Conservation (phyloP, 2,329 filamentous ascomycete genomes). For the Herpotrichia juniperi region DNA sequence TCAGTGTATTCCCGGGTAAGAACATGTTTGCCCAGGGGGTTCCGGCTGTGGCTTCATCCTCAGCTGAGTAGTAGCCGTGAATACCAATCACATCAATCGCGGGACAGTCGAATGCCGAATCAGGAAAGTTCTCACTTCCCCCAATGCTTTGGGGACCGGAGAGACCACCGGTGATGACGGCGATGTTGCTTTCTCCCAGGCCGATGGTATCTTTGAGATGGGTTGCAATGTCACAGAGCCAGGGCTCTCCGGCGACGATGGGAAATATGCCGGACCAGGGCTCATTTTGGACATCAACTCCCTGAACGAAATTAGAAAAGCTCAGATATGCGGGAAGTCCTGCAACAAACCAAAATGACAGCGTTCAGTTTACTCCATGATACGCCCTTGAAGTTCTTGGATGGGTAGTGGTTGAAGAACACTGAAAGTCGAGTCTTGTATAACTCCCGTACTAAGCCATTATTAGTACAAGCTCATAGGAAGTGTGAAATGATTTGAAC, state of each 20-base stretch:
- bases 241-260: constrained; percentile 40
- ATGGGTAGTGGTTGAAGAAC: constrained; percentile 43
- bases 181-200: constrained; percentile 35
- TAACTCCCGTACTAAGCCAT: constrained; percentile 21
- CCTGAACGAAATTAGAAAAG: constrained; percentile 20
- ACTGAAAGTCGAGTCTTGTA: constrained; percentile 42
- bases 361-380: constrained; percentile 38
- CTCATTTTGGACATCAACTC: constrained; percentile 43
- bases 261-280: constrained; percentile 43
- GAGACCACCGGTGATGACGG: constrained; percentile 43
- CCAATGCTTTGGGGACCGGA: constrained; percentile 32
- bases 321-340: neutral
- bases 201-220: constrained; percentile 36
- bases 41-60: constrained; percentile 30
- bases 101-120: constrained; percentile 37
- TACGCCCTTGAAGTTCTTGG: constrained; percentile 38
- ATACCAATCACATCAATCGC: constrained; percentile 43
- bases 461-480: neutral
- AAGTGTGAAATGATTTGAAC: neutral
- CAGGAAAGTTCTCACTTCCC: constrained; percentile 38
- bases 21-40: constrained; percentile 43
- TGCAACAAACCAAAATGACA: constrained; percentile 35
- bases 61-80: constrained; percentile 39
- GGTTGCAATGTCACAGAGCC: constrained; percentile 43
- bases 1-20: constrained; percentile 41